Percentiles rank a stretch among this genome's conserved stretches.
Conservation (phyloP, 768 basidiomycete genomes). For the Daedaleopsis sinensis region DNA sequence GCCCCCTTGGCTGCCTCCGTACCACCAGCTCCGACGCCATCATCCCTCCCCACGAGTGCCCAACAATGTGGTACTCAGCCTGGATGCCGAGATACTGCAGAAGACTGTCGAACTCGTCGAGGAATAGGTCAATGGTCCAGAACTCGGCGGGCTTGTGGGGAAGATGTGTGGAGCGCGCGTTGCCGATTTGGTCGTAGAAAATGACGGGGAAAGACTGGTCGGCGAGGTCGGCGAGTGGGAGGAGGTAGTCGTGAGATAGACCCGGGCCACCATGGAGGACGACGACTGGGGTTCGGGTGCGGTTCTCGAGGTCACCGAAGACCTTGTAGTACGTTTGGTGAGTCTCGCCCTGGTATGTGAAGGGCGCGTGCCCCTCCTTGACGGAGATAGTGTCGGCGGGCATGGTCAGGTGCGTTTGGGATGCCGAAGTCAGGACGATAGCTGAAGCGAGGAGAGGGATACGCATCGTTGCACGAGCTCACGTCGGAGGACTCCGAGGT, state of each 20-base stretch:
- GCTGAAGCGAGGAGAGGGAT: background rate
- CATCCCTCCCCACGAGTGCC: constrained; percentile 65
- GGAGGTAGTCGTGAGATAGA: constrained; percentile 44
- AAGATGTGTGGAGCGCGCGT: constrained; percentile 47
- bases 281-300: constrained; percentile 41
- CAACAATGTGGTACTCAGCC: constrained; percentile 46
- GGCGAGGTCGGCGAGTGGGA: constrained; percentile 40
- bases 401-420: background rate
- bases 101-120: constrained; percentile 56
- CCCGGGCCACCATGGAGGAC: constrained; percentile 54
- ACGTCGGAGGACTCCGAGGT: background rate
- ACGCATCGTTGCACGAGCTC: background rate
- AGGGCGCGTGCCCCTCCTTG: constrained; percentile 28
- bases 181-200: constrained; percentile 56
- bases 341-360: constrained; percentile 23
- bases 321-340: constrained; percentile 49
- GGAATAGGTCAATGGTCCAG: constrained; percentile 53
- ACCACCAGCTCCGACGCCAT: constrained; percentile 46
- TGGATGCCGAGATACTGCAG: constrained; percentile 43
- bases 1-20: constrained; percentile 44
- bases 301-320: constrained; percentile 40
- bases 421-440: background rate
- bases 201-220: constrained; percentile 43
- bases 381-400: background rate
- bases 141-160: constrained; percentile 39